Percentiles rank a stretch among this genome's conserved stretches.
Conservation (phyloP, 31 red algal genomes). For the Asparagopsis taxiformis region DNA sequence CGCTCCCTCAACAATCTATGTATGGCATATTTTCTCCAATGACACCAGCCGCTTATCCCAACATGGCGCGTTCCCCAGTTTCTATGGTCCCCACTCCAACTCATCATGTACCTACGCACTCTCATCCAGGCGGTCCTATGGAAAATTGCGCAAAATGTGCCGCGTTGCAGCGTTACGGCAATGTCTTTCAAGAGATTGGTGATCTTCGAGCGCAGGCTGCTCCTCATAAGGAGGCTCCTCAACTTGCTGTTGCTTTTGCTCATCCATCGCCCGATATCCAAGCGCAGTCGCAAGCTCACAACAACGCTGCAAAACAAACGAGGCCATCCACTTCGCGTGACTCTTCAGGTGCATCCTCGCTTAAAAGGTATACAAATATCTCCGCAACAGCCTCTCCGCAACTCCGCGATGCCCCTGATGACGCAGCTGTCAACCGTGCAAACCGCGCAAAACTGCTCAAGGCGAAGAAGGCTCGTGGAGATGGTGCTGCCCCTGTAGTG, state of each 20-base stretch:
- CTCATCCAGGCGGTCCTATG: constrained; percentile 39
- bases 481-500: not conserved
- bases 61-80: constrained; percentile 7
- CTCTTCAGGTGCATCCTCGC: not conserved
- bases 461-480: not conserved
- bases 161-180: constrained; percentile 51
- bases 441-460: constrained; percentile 3
- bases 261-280: not conserved
- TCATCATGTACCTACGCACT: constrained; percentile 27
- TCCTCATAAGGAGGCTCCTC: no score
- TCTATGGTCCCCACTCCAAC: constrained; percentile 5
- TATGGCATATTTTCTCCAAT: constrained; percentile 49
- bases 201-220: constrained; percentile 11
- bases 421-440: not conserved
- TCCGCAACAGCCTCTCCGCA: not conserved
- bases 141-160: constrained; percentile 53
- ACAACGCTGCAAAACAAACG: not conserved
- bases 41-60: constrained; percentile 27
- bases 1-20: constrained; percentile 4
- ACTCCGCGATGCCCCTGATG: not conserved
- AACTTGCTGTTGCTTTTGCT: not conserved
- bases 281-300: no score
- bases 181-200: constrained; percentile 48
- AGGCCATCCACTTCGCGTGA: no score
- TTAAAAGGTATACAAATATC: not conserved